A percentile compares a stretch with the other conserved stretches of the same genome.
phyloP scores from a whole-genome alignment of 2,329 filamentous ascomycete species.

The Fusarium compactum region DNA sequence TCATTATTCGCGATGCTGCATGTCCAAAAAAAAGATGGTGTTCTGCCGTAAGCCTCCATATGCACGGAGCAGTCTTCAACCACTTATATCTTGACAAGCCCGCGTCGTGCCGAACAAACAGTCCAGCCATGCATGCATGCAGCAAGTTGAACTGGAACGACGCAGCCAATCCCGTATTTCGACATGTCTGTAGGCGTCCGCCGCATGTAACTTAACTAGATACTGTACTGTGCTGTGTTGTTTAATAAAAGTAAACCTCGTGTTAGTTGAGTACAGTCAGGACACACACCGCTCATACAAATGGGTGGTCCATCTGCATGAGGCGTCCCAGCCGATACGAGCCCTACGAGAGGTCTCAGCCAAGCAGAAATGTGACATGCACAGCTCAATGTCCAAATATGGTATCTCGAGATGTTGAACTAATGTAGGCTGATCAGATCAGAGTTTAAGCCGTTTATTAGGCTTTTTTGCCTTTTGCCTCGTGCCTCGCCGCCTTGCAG shows the following conservation, averaged over 20 bases:
- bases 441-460: constrained; percentile 26
- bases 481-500: constrained; percentile 11
- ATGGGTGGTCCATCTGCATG: constrained; percentile 21
- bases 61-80: constrained; percentile 13
- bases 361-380: constrained; percentile 19
- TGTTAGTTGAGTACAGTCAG: constrained; percentile 29
- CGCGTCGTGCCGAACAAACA: constrained; percentile 5
- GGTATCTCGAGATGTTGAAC: constrained; percentile 22
- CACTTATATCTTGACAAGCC: constrained; percentile 30
- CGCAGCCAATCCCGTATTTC: constrained; percentile 29
- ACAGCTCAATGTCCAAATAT: constrained; percentile 22
- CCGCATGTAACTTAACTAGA: constrained; percentile 24
- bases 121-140: neutral
- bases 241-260: constrained; percentile 1
- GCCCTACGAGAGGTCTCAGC: constrained; percentile 25
- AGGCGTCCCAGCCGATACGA: constrained; percentile 36
- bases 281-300: constrained; percentile 34
- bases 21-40: constrained; percentile 20
- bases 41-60: constrained; percentile 33
- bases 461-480: constrained; percentile 12
- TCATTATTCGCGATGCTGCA: neutral
- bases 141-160: neutral
- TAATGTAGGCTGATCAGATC: constrained; percentile 23
- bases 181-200: constrained; percentile 26
- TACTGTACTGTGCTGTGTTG: neutral